phyloP scores from a whole-genome alignment of 306 rosid species.

The Pterocarpus macrocarpus region DNA sequence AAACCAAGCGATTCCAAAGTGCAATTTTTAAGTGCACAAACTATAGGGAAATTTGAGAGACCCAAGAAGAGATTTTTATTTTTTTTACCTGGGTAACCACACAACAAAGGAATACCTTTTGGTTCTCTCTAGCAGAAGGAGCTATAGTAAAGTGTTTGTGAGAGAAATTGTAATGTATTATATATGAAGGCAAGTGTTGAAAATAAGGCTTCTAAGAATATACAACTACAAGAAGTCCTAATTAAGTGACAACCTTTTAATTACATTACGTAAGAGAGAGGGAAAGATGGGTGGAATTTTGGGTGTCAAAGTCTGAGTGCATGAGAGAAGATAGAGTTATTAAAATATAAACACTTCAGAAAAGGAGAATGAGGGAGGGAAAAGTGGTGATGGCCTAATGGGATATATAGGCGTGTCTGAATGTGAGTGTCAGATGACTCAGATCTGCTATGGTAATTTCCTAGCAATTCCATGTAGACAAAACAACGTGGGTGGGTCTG shows the following conservation, averaged over 20 bases:
- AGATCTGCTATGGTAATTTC: constrained; percentile 63
- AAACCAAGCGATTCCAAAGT: constrained; percentile 61
- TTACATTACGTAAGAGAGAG: constrained; percentile 58
- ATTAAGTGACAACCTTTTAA: constrained; percentile 31
- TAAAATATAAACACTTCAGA: constrained; percentile 6
- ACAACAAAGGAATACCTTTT: constrained; percentile 47
- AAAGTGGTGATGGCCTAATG: no score
- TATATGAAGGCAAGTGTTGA: constrained; percentile 48
- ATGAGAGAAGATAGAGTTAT: constrained; percentile 16
- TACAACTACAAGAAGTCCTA: background rate
- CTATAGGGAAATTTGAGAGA: constrained; percentile 58
- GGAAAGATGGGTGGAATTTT: constrained; percentile 46
- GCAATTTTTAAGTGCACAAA: constrained; percentile 40
- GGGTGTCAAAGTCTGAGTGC: constrained; percentile 48
- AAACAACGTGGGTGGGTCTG: constrained; percentile 71
- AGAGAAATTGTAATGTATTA: constrained; percentile 44
- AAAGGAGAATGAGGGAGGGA: background rate
- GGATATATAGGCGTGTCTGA: no score
- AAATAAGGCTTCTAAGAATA: constrained; percentile 47
- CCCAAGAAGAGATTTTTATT: constrained; percentile 62
- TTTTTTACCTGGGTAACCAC: constrained; percentile 36
- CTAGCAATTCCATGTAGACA: constrained; percentile 67
- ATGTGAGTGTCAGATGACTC: constrained; percentile 14
- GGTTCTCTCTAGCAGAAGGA: constrained; percentile 38
- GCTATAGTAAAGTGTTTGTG: constrained; percentile 24